These are phyloP conservation scores for Neurospora pannonica DNA, from an alignment of 495 filamentous ascomycete species.

Conservation along the genomic window DNA sequence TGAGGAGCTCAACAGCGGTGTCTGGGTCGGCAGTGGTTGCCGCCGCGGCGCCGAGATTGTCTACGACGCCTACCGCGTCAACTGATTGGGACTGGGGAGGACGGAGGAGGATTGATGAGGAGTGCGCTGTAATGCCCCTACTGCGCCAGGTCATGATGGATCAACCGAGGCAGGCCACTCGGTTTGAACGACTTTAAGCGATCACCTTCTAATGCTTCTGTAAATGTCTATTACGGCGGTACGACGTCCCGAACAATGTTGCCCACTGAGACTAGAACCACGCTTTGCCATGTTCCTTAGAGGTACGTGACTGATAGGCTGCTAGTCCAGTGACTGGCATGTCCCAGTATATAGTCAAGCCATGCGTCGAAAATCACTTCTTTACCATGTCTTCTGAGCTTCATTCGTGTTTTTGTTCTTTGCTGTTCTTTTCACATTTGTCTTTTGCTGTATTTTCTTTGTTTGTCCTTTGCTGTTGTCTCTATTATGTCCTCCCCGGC, in stretches of 20 bases:
- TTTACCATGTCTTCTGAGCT: not conserved
- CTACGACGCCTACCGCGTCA: slow-evolving; percentile 23
- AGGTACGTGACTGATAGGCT: not conserved
- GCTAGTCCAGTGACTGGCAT: not conserved
- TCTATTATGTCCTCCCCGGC: not conserved
- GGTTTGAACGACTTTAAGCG: not conserved
- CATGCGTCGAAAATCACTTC: not conserved
- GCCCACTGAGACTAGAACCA: not conserved
- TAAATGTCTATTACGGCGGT: not conserved
- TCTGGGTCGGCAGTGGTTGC: slow-evolving; percentile 19
- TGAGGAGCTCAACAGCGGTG: slow-evolving; percentile 12
- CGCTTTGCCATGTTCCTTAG: not conserved
- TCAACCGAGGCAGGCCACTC: not conserved
- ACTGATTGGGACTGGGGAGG: slow-evolving; percentile 3
- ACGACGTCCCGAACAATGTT: not conserved
- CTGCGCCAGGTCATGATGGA: not conserved
- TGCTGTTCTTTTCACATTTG: not conserved
- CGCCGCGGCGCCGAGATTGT: slow-evolving; percentile 24
- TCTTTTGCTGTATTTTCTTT: not conserved
- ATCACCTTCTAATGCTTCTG: not conserved
- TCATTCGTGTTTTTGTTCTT: not conserved
- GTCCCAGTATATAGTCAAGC: not conserved
- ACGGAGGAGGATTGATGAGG: not conserved
- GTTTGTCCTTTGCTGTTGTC: not conserved
- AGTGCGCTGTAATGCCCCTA: not conserved